Evolutionary conservation across 1,139 yeast species (phyloP).

Genomic region (Nakaseomyces glabratus): DNA sequence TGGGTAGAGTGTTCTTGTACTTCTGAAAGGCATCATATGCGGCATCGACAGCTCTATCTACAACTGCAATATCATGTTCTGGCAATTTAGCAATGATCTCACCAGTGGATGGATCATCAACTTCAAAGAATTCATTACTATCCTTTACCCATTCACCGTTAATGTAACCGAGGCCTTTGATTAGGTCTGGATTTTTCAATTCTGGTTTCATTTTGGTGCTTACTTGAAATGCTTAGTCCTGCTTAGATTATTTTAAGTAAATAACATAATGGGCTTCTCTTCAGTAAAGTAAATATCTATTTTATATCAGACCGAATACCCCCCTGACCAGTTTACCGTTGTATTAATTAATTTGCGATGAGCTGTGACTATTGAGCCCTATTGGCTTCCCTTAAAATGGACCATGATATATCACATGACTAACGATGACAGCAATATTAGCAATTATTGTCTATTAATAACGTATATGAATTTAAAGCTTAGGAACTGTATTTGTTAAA

Average conservation of each 20-base stretch:
- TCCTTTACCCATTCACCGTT: slow-evolving; percentile 65
- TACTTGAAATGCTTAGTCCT: neutral
- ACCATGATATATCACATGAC: no score
- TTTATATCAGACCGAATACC: no score
- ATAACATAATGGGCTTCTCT: neutral
- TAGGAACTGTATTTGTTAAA: no score
- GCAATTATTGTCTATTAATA: no score
- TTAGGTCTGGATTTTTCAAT: slow-evolving; percentile 47
- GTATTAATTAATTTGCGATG: no score
- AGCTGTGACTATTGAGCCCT: no score
- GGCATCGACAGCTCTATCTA: slow-evolving; percentile 51
- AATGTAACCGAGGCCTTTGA: slow-evolving; percentile 51
- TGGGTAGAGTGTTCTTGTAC: slow-evolving; percentile 51
- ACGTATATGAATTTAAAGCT: no score
- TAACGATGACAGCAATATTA: no score
- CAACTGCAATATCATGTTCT: slow-evolving; percentile 42
- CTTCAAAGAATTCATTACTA: slow-evolving; percentile 50
- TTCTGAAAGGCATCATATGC: slow-evolving; percentile 53
- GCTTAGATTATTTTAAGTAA: neutral
- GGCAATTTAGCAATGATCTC: slow-evolving; percentile 48
- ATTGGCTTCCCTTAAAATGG: no score
- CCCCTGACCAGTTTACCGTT: no score
- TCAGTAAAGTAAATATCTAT: no score
- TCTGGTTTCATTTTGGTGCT: slow-evolving; percentile 12
- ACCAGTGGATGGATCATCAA: slow-evolving; percentile 67